Evolutionary conservation across 2,329 filamentous ascomycete species (phyloP).

Genomic region (Alternaria ethzedia): DNA sequence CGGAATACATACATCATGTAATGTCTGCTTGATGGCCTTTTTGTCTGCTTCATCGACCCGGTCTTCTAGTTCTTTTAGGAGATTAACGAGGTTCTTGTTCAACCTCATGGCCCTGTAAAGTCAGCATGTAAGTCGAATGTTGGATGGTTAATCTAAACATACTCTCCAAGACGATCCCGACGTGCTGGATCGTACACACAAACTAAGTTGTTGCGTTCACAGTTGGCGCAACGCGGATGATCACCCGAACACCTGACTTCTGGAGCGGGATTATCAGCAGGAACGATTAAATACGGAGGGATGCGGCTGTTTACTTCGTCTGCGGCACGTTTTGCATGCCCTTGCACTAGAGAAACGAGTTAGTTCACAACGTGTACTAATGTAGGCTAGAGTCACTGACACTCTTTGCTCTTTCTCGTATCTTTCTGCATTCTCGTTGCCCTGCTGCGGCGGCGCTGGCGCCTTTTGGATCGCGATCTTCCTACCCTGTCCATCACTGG

Average conservation of each 20-base stretch:
- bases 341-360: slow-evolving; percentile 15
- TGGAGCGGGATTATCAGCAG: slow-evolving; percentile 1
- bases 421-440: slow-evolving; percentile 1
- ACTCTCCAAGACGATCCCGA: slow-evolving; percentile 33
- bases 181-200: slow-evolving; percentile 35
- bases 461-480: slow-evolving; percentile 26
- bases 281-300: neutral
- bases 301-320: slow-evolving; percentile 20
- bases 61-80: slow-evolving; percentile 27
- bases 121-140: neutral
- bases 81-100: slow-evolving; percentile 23
- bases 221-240: slow-evolving; percentile 25
- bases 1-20: slow-evolving; percentile 28
- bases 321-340: slow-evolving; percentile 33
- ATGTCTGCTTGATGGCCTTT: slow-evolving; percentile 20
- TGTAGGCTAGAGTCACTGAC: slow-evolving; percentile 9
- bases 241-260: slow-evolving; percentile 37
- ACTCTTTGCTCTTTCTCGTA: slow-evolving; percentile 26
- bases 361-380: neutral
- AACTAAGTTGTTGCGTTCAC: slow-evolving; percentile 12
- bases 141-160: neutral
- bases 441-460: slow-evolving; percentile 6
- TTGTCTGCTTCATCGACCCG: slow-evolving; percentile 20
- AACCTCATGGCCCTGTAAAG: slow-evolving; percentile 24
- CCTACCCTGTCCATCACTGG: slow-evolving; percentile 3